phyloP scores from a whole-genome alignment of 1,284 basidiomycete genomes.

The Pyrrhoderma noxium region DNA sequence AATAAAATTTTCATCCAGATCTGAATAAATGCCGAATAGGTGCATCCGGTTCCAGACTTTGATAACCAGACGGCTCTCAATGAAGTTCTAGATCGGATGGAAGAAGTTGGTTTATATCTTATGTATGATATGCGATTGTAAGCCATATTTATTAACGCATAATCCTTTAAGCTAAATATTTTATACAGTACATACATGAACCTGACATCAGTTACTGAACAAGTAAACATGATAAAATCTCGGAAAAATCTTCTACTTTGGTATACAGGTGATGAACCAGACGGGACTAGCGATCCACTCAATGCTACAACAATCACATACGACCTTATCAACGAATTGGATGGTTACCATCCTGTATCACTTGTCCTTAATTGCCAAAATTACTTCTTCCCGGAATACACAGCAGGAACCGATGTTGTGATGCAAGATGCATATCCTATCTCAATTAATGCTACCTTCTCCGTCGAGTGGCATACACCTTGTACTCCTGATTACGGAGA shows the following conservation, averaged over 20 bases:
- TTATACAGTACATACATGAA: constrained; percentile 53
- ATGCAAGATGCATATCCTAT: constrained; percentile 54
- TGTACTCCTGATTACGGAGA: constrained; percentile 59
- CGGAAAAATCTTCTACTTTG: constrained; percentile 64
- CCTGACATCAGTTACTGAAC: constrained; percentile 48
- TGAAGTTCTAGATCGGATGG: constrained; percentile 58
- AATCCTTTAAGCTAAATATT: constrained; percentile 1
- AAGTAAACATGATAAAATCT: constrained; percentile 60
- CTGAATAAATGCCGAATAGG: constrained; percentile 27
- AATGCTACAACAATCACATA: constrained; percentile 51
- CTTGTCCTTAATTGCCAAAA: constrained; percentile 70
- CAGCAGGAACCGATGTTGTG: constrained; percentile 53
- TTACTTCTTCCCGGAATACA: constrained; percentile 55
- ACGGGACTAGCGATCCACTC: constrained; percentile 60
- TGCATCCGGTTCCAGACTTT: constrained; percentile 61
- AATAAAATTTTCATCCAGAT: not conserved
- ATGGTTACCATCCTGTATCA: constrained; percentile 70
- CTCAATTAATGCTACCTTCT: constrained; percentile 62
- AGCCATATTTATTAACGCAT: constrained; percentile 23
- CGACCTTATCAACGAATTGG: constrained; percentile 58
- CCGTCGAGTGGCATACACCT: constrained; percentile 41
- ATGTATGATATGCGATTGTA: constrained; percentile 75
- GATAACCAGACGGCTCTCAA: constrained; percentile 50
- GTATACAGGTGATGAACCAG: constrained; percentile 74
- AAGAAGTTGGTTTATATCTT: constrained; percentile 61